phyloP scores from a whole-genome alignment of 345 rosid species.

The sweet orange (Citrus sinensis) region DNA sequence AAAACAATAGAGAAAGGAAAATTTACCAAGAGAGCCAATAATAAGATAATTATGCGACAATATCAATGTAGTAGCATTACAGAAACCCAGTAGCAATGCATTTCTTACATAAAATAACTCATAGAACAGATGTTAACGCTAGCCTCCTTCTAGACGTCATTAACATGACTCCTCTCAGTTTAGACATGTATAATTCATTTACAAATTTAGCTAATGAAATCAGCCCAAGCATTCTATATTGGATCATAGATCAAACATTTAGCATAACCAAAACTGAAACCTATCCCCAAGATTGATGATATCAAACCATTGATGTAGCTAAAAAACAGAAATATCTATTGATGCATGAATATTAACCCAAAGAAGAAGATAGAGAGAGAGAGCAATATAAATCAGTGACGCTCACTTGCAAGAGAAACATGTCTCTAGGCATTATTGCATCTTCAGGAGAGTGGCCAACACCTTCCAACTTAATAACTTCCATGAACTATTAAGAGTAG shows the following conservation, averaged over 20 bases:
- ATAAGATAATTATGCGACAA: neutral
- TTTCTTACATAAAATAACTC: neutral
- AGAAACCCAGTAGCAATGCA: neutral
- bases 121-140: neutral
- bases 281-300: neutral
- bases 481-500: conserved; percentile 57
- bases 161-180: neutral
- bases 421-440: conserved; percentile 79
- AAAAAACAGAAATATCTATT: neutral
- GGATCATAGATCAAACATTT: neutral
- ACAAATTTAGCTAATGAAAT: neutral
- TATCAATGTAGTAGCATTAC: neutral
- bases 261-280: conserved; percentile 2
- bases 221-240: neutral
- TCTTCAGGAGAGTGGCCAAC: conserved; percentile 89
- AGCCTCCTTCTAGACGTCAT: neutral
- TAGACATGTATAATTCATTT: neutral
- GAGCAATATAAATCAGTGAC: neutral
- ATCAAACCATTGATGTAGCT: neutral
- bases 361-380: neutral
- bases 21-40: conserved; percentile 1
- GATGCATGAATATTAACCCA: neutral
- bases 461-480: conserved; percentile 92
- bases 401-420: conserved; percentile 90
- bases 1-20: neutral